Evolutionary conservation across 2,329 filamentous ascomycete genomes (phyloP), one percentile per base, ranked within the genome.

Genomic region (Penicillium brevicompactum): DNA sequence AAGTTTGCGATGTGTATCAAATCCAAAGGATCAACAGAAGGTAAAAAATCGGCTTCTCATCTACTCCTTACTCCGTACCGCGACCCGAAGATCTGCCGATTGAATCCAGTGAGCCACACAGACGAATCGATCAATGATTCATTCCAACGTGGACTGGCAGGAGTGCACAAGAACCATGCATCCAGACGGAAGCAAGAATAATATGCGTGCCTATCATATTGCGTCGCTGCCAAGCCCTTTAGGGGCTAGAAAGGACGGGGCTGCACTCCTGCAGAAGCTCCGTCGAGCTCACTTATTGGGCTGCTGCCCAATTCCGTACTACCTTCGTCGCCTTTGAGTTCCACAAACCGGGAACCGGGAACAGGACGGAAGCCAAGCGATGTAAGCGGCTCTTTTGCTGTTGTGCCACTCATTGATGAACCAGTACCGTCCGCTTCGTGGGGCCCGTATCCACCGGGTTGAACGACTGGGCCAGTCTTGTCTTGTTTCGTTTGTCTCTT

Each of bases 281-380:
- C 53, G 51, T 53, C 50, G 42, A 59, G 46, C 44, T 54, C 58
- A 24, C 52, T 53, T 5, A 60, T 30, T 10, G 55, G 52, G n/a
- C 50, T 56, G 31, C 51, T 51, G 4, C 32, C 53, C 22, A 58
- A 10, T 38, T 61, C 58, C 14, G 32, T 48, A 27, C 43, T 46
- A 7, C 37, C 24, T 10, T 37, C 16, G 30, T 51, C 38, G 2
- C 53, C 56, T 34, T 22, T 18, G 10, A 61, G n/a, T 11, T 61
- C 58, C 6, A 56, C 51, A 44, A 58, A 18, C 7, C 27, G 30
- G 1, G 58, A 48, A 4, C 55, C 49, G 27, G 50, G 38, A 32
- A 27, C 22, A 24, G 58, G 46, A 22, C 49, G 53, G 24, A 49
- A 46, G 5, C n/a, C 44, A 31, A 46, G 41, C 5, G 21, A 27